These are phyloP conservation scores for Hypoxylon rubiginosum DNA, from an alignment of 2,329 filamentous ascomycete species.

Conservation along the genomic window DNA sequence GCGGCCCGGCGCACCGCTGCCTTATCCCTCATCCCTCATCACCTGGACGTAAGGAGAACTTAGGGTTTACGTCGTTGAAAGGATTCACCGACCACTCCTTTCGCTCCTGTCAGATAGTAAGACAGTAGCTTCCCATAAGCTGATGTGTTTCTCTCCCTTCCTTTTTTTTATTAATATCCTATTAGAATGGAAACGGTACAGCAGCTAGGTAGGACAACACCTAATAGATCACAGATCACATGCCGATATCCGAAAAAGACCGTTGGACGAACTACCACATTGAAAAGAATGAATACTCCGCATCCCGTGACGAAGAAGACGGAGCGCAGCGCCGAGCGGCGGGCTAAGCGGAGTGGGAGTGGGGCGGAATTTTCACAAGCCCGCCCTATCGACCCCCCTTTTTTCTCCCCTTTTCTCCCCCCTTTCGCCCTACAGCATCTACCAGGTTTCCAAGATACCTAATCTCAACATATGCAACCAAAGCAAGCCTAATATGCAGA, in stretches of 20 bases:
- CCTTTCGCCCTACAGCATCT: background rate
- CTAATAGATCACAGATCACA: background rate
- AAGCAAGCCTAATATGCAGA: constrained; percentile 18
- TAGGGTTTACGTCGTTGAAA: background rate
- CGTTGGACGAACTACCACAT: background rate
- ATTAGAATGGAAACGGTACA: background rate
- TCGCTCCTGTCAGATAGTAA: too few relatives aligned
- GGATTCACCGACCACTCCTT: background rate
- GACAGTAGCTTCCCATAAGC: constrained; percentile 22
- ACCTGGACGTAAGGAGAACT: background rate
- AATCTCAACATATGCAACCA: constrained; percentile 21
- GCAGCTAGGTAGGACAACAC: background rate
- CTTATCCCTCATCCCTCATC: background rate
- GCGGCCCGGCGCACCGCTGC: constrained; percentile 14
- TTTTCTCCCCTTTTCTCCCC: constrained; percentile 8
- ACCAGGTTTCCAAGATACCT: constrained; percentile 22
- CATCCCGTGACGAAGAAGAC: constrained; percentile 27
- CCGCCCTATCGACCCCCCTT: constrained; percentile 21
- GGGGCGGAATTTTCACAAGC: constrained; percentile 34
- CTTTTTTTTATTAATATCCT: too few relatives aligned
- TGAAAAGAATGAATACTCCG: constrained; percentile 23
- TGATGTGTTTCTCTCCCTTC: background rate
- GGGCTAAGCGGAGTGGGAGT: constrained; percentile 40
- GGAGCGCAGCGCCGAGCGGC: constrained; percentile 28
- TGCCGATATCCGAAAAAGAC: constrained; percentile 8